phyloP scores from a whole-genome alignment of 257 asterid genomes.

The Marsdenia floribunda region DNA sequence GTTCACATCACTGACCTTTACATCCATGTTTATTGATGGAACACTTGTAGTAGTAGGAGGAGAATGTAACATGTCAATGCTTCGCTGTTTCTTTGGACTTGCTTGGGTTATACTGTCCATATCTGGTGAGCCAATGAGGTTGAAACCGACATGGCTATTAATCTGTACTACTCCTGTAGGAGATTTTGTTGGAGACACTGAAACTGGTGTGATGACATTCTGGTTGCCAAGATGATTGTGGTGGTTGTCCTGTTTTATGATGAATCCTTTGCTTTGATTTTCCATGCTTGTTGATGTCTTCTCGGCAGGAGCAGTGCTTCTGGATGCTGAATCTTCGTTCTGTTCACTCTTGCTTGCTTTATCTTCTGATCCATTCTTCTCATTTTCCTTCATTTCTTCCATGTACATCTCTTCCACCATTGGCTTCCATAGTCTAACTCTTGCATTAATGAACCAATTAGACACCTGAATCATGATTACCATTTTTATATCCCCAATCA shows the following conservation, averaged over 20 bases:
- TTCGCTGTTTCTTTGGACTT: conserved; percentile 71
- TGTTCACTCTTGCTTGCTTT: conserved; percentile 40
- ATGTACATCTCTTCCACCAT: conserved; percentile 99
- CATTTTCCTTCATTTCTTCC: conserved; percentile 84
- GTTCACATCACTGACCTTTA: conserved; percentile 24
- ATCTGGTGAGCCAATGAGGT: conserved; percentile 59
- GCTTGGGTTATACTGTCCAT: conserved; percentile 50
- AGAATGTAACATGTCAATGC: conserved; percentile 38
- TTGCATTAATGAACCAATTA: conserved; percentile 96
- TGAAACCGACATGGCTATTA: conserved; percentile 44
- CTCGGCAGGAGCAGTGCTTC: conserved; percentile 35
- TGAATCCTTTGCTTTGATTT: conserved; percentile 31
- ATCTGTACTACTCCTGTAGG: conserved; percentile 34
- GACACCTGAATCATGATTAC: conserved; percentile 56
- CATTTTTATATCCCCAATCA: neutral
- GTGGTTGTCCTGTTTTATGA: conserved; percentile 29
- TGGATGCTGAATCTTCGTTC: conserved; percentile 50
- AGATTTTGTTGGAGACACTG: conserved; percentile 39
- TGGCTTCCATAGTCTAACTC: conserved; percentile 98
- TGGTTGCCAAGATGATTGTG: conserved; percentile 18
- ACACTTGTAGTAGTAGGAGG: conserved; percentile 15
- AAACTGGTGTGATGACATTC: conserved; percentile 21
- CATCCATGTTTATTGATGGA: conserved; percentile 45
- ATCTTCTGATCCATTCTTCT: conserved; percentile 54
- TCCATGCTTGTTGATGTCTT: conserved; percentile 33